Percentiles rank a stretch among this genome's conserved stretches.
Conservation (phyloP, 164 flowering plant genomes). For the Houttuynia cordata region DNA sequence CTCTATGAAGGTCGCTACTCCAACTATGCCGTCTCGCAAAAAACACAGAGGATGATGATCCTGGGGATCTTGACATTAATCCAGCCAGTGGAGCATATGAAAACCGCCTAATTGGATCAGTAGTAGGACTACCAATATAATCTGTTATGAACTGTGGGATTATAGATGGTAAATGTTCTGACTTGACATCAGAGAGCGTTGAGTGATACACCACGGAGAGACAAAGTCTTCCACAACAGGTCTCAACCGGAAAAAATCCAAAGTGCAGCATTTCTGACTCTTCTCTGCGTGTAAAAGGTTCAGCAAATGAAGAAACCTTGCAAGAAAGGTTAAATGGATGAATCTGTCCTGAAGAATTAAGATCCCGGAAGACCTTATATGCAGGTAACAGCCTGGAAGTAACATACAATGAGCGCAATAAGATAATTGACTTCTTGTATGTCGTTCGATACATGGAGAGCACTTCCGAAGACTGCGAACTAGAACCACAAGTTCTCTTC, state of each 20-base stretch:
- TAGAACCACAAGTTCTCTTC: constrained; percentile 34
- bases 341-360: constrained; percentile 57
- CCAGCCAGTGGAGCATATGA: constrained; percentile 41
- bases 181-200: constrained; percentile 39
- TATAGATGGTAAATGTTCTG: constrained; percentile 51
- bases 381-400: constrained; percentile 85
- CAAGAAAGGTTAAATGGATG: constrained; percentile 39
- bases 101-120: constrained; percentile 62
- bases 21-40: constrained; percentile 73
- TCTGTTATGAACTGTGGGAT: constrained; percentile 68
- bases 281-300: constrained; percentile 65
- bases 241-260: constrained; percentile 69
- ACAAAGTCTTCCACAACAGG: constrained; percentile 69
- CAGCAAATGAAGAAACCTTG: constrained; percentile 57
- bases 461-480: constrained; percentile 21
- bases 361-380: constrained; percentile 58
- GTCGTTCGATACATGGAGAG: neutral
- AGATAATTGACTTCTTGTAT: constrained; percentile 60
- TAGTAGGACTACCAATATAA: constrained; percentile 95
- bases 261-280: constrained; percentile 71
- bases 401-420: constrained; percentile 68
- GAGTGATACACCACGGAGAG: constrained; percentile 56
- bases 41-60: constrained; percentile 43
- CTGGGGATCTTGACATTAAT: constrained; percentile 14
- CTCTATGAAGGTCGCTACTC: constrained; percentile 46